Conservation (phyloP, 2,329 filamentous ascomycete species). For the Fusarium domesticum region DNA sequence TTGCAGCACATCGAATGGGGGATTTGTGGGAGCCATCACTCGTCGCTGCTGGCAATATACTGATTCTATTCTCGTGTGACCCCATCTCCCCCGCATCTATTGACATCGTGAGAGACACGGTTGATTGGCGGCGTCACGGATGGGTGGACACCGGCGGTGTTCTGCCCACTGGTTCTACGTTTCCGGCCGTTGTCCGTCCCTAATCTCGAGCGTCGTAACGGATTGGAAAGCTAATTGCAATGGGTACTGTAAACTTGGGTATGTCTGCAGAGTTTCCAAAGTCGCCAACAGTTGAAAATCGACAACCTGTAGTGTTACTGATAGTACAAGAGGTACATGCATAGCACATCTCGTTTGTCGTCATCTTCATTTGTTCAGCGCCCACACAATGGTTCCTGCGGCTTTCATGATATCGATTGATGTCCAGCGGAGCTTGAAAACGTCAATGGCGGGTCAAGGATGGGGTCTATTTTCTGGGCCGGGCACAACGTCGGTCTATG, state of each 20-base stretch:
- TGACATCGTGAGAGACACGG: constrained; percentile 25
- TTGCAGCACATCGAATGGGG: constrained; percentile 17
- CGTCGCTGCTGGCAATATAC: constrained; percentile 14
- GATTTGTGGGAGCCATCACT: constrained; percentile 12
- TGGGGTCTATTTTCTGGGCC: background rate
- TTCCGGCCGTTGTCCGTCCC: constrained; percentile 1
- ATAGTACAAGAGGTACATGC: background rate
- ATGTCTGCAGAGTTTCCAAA: no score
- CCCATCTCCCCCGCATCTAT: constrained; percentile 29
- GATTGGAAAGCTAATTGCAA: constrained; percentile 10
- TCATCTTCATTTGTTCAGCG: constrained; percentile 2
- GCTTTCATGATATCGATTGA: constrained; percentile 17
- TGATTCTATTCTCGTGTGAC: constrained; percentile 29
- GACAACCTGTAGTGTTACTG: no score
- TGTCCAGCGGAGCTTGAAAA: constrained; percentile 16
- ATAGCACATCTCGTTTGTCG: background rate
- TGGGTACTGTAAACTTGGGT: constrained; percentile 16
- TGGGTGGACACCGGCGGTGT: constrained; percentile 15
- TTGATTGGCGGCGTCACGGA: constrained; percentile 18
- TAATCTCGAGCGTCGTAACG: constrained; percentile 7
- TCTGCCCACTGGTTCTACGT: constrained; percentile 7
- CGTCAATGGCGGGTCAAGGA: constrained; percentile 9
- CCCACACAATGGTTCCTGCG: constrained; percentile 3
- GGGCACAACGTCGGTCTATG: background rate
- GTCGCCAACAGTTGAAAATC: no score